Evolutionary conservation across 2,329 filamentous ascomycete species (phyloP).

Genomic region (Ophiosphaerella herpotricha): DNA sequence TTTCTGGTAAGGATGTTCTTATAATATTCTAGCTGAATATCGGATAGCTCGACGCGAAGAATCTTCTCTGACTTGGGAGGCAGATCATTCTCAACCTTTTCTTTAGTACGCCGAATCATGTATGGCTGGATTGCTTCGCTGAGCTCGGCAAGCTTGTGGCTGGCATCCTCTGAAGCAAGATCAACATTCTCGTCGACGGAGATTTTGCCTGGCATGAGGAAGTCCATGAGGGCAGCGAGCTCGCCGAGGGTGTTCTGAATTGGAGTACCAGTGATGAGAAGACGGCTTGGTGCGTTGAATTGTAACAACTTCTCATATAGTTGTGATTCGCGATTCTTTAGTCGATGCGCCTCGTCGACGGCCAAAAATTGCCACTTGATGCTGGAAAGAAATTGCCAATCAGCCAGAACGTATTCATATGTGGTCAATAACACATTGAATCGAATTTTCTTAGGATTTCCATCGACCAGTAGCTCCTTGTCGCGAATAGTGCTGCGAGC

Average conservation of each 20-base stretch:
- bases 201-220: conserved; percentile 93
- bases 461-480: conserved; percentile 84
- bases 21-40: conserved; percentile 97
- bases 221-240: conserved; percentile 89
- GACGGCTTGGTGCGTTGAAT: conserved; percentile 84
- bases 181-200: conserved; percentile 92
- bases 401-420: conserved; percentile 92
- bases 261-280: conserved; percentile 94
- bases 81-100: conserved; percentile 94
- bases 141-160: conserved; percentile 82
- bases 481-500: conserved; percentile 87
- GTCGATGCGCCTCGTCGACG: conserved; percentile 92
- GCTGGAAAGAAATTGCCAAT: conserved; percentile 80
- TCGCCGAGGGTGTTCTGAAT: conserved; percentile 97
- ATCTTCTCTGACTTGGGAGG: conserved; percentile 99
- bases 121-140: conserved; percentile 88
- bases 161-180: conserved; percentile 77
- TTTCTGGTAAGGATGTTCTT: conserved; percentile 98
- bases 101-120: conserved; percentile 93
- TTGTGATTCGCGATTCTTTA: conserved; percentile 96
- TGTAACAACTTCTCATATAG: conserved; percentile 83
- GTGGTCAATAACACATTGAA: conserved; percentile 98
- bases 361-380: conserved; percentile 98
- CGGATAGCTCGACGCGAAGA: conserved; percentile 93
- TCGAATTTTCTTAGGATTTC: conserved; percentile 85